Conservation (phyloP, 2,329 filamentous ascomycete genomes). For the Alternaria sp. region DNA sequence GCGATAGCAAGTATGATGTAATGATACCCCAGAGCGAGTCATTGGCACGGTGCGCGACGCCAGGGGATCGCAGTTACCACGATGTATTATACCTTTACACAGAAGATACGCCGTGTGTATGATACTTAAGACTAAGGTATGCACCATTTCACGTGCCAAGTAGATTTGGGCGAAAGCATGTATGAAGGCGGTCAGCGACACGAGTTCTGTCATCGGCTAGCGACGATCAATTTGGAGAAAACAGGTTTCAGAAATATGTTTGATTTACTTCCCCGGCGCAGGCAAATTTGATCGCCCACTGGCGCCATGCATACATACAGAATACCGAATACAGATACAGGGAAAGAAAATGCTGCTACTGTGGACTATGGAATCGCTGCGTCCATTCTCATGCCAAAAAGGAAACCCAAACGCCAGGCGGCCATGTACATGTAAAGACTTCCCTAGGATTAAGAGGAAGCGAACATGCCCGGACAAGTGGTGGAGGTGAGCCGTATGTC, state of each 20-base stretch:
- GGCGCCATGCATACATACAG: slow-evolving; percentile 25
- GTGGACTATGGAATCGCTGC: slow-evolving; percentile 27
- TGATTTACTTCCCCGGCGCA: slow-evolving; percentile 24
- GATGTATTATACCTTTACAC: not conserved
- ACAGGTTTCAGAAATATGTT: slow-evolving; percentile 20
- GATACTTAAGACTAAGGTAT: not conserved
- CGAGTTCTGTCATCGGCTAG: not conserved
- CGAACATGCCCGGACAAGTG: slow-evolving; percentile 32
- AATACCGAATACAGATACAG: slow-evolving; percentile 47
- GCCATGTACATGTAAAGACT: slow-evolving; percentile 30
- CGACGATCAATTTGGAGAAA: not conserved
- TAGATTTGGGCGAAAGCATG: not conserved
- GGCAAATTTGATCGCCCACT: slow-evolving; percentile 7
- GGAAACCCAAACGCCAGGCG: slow-evolving; percentile 29
- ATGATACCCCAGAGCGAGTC: slow-evolving; percentile 17
- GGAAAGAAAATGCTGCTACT: slow-evolving; percentile 34
- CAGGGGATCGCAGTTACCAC: not conserved
- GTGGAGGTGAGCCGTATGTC: slow-evolving; percentile 35
- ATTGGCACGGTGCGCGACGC: not conserved
- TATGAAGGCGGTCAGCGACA: not conserved
- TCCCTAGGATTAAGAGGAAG: slow-evolving; percentile 24
- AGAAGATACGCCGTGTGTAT: not conserved
- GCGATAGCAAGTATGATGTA: slow-evolving; percentile 8
- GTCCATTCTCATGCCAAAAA: slow-evolving; percentile 23
- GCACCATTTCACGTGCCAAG: not conserved